Evolutionary conservation across 345 rosid genomes (phyloP).

Genomic region (Bruguiera sexangula): DNA sequence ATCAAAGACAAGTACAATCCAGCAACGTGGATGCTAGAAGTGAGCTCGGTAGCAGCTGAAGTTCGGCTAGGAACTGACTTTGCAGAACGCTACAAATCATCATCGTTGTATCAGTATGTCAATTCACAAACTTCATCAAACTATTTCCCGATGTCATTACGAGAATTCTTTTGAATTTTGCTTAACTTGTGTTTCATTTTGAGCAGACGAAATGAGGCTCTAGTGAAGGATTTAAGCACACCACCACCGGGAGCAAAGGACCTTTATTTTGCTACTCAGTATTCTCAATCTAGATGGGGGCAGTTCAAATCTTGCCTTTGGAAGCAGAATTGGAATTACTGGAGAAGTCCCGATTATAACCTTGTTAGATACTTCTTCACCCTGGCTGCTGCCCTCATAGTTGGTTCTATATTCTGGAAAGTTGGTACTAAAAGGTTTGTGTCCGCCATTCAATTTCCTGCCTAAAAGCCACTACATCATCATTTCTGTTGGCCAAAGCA

Average conservation of each 20-base stretch:
- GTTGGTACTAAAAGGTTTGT: constrained; percentile 32
- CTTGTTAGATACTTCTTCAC: constrained; percentile 36
- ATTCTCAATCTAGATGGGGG: constrained; percentile 35
- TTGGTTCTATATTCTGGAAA: constrained; percentile 39
- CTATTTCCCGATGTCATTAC: too few relatives aligned
- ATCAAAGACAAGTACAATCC: constrained; percentile 75
- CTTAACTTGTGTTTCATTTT: neutral
- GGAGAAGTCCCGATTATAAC: constrained; percentile 48
- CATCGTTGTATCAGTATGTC: constrained; percentile 57
- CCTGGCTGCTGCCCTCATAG: constrained; percentile 25
- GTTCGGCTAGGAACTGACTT: constrained; percentile 62
- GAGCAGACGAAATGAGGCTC: constrained; percentile 29
- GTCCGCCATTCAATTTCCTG: neutral
- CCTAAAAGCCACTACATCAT: neutral
- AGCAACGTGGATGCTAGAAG: constrained; percentile 93
- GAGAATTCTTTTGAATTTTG: neutral
- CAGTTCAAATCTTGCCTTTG: constrained; percentile 43
- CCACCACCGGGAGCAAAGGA: constrained; percentile 39
- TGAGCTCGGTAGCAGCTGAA: constrained; percentile 75
- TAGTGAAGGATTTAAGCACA: constrained; percentile 25
- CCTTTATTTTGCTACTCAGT: constrained; percentile 27
- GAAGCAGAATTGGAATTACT: constrained; percentile 44
- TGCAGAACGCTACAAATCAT: constrained; percentile 57
- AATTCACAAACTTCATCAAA: neutral
- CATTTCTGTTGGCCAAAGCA: neutral